phyloP scores from a whole-genome alignment of 345 rosid genomes.

The Lenwebbia sp. region DNA sequence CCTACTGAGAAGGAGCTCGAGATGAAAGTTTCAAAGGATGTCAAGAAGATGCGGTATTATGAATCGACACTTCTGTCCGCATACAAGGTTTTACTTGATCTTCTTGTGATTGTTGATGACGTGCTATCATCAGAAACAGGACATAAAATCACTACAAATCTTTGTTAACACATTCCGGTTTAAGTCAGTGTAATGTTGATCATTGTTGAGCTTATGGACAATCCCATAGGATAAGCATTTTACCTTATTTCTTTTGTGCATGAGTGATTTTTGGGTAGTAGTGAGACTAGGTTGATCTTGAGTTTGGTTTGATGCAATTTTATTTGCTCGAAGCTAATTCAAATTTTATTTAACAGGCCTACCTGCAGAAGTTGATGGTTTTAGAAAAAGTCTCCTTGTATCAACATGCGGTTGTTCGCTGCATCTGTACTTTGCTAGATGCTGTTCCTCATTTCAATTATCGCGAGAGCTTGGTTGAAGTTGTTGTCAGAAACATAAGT shows the following conservation, averaged over 20 bases:
- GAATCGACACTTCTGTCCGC: slow-evolving; percentile 71
- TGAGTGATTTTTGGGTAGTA: neutral
- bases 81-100: slow-evolving; percentile 56
- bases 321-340: neutral
- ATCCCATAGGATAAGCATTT: neutral
- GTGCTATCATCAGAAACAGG: neutral
- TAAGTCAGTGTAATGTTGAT: neutral
- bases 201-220: neutral
- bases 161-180: neutral
- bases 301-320: neutral
- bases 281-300: neutral
- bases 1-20: slow-evolving; percentile 95
- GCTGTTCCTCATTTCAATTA: slow-evolving; percentile 91
- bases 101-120: neutral
- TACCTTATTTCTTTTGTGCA: neutral
- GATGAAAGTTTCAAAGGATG: slow-evolving; percentile 96
- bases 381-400: slow-evolving; percentile 46
- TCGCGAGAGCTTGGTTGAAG: slow-evolving; percentile 55
- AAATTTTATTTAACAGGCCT: slow-evolving; percentile 35
- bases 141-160: neutral
- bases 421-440: slow-evolving; percentile 72
- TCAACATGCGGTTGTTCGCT: slow-evolving; percentile 59
- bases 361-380: slow-evolving; percentile 54
- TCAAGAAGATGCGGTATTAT: slow-evolving; percentile 75
- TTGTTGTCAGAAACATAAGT: slow-evolving; percentile 60